A percentile compares a stretch with the other conserved stretches of the same genome.
phyloP scores from a whole-genome alignment of 768 basidiomycete species.

The Boletus reticulatus region DNA sequence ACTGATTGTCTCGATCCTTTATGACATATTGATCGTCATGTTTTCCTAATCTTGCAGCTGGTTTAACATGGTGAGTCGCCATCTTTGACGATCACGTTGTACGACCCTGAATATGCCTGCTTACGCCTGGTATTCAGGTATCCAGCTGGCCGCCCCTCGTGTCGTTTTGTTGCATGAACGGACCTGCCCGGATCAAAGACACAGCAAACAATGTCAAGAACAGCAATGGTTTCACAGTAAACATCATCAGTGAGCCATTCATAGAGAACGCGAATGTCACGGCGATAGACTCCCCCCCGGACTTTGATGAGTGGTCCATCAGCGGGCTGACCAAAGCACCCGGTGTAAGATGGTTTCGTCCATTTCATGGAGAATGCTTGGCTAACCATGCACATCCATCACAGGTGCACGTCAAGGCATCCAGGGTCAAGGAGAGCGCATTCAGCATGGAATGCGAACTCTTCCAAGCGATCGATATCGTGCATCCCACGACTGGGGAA shows the following conservation, averaged over 20 bases:
- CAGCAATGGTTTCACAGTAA: conserved; percentile 50
- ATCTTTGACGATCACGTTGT: neutral
- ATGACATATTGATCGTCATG: neutral
- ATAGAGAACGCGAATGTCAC: conserved; percentile 38
- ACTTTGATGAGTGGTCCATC: conserved; percentile 40
- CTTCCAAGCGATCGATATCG: conserved; percentile 34
- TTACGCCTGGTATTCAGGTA: conserved; percentile 13
- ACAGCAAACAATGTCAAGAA: conserved; percentile 45
- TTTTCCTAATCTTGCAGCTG: conserved; percentile 13
- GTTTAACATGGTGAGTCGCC: conserved; percentile 26
- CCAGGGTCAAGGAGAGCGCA: conserved; percentile 45
- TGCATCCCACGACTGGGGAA: conserved; percentile 29
- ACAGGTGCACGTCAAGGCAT: conserved; percentile 38
- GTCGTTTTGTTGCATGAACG: conserved; percentile 31
- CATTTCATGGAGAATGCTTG: neutral
- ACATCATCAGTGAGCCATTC: conserved; percentile 55
- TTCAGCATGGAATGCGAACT: conserved; percentile 47
- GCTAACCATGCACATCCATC: neutral
- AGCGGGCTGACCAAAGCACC: conserved; percentile 41
- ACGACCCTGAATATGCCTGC: neutral
- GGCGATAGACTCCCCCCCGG: conserved; percentile 36
- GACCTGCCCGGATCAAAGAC: conserved; percentile 35
- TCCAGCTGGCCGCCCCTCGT: conserved; percentile 32
- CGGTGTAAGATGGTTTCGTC: neutral
- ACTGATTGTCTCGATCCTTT: neutral